Percentiles rank a stretch among this genome's conserved stretches.
phyloP scores from a whole-genome alignment of 306 rosid species.

The Aeschynomene evenia region DNA sequence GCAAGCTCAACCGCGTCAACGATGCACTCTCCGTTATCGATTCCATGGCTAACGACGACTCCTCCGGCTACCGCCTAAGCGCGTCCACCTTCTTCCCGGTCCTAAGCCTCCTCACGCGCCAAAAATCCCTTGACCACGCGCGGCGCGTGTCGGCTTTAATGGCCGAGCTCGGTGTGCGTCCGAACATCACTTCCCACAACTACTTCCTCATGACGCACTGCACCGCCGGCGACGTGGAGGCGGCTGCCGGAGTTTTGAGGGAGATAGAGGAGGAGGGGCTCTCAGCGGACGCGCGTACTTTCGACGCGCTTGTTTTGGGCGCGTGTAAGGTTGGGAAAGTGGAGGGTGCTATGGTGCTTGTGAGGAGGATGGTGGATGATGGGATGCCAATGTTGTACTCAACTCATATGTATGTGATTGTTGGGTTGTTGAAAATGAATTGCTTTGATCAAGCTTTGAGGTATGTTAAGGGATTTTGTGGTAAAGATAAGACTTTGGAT shows the following conservation, averaged over 20 bases:
- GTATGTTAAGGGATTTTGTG: conserved; percentile 47
- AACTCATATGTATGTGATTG: conserved; percentile 43
- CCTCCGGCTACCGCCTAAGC: not conserved
- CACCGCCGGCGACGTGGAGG: conserved; percentile 28
- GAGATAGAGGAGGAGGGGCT: conserved; percentile 44
- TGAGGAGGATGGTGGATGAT: conserved; percentile 64
- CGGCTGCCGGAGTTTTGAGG: conserved; percentile 36
- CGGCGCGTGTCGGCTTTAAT: conserved; percentile 43
- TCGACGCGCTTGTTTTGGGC: conserved; percentile 62
- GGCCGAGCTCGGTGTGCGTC: conserved; percentile 32
- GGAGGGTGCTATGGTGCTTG: conserved; percentile 54
- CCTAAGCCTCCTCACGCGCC: conserved; percentile 34
- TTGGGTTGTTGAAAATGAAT: conserved; percentile 28
- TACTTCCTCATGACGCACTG: conserved; percentile 40
- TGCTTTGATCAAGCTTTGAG: conserved; percentile 35
- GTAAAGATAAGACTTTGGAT: conserved; percentile 46
- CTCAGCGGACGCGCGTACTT: conserved; percentile 41
- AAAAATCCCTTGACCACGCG: conserved; percentile 34
- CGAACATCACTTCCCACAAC: conserved; percentile 39
- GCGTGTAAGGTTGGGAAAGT: conserved; percentile 53
- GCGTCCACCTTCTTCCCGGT: conserved; percentile 45
- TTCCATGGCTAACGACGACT: conserved; percentile 29
- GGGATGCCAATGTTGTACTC: conserved; percentile 46
- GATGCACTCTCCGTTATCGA: conserved; percentile 43
- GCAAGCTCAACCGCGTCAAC: conserved; percentile 36